Percentiles rank a stretch among this genome's conserved stretches.
Evolutionary conservation across 225 moss, liverwort and hornwort genomes (phyloP).

Genomic region (Physcomitrellopsis africana): DNA sequence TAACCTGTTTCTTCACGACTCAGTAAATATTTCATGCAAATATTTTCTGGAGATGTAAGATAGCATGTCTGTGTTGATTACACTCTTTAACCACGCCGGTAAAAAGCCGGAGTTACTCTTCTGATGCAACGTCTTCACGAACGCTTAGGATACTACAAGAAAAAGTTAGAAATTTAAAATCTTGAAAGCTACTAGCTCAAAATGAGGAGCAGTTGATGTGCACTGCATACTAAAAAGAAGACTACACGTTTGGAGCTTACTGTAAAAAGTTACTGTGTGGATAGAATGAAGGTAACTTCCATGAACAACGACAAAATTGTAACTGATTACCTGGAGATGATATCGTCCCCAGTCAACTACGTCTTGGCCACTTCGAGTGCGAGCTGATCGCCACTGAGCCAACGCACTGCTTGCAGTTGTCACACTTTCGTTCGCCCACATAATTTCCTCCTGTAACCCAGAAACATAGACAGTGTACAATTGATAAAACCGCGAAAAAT

Average conservation of each 20-base stretch:
- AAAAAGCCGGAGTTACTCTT: no score
- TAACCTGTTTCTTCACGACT: slow-evolving; percentile 49
- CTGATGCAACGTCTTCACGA: no score
- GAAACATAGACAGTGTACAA: slow-evolving; percentile 12
- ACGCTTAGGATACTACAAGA: no score
- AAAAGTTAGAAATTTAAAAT: no score
- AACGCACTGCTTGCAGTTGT: slow-evolving; percentile 55
- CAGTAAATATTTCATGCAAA: slow-evolving; percentile 6
- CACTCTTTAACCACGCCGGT: no score
- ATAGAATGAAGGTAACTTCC: slow-evolving; percentile 10
- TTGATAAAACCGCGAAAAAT: slow-evolving; percentile 17
- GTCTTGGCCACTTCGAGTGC: slow-evolving; percentile 58
- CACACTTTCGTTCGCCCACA: slow-evolving; percentile 41
- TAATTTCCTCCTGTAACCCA: slow-evolving; percentile 42
- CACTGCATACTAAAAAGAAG: not conserved
- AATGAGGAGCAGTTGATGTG: not conserved
- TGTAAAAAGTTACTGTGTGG: not conserved
- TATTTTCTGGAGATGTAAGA: not conserved
- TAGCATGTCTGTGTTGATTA: no score
- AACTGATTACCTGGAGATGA: slow-evolving; percentile 55
- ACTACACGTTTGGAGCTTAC: not conserved
- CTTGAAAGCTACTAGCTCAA: slow-evolving; percentile 2
- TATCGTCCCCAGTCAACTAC: slow-evolving; percentile 68
- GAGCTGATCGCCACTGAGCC: slow-evolving; percentile 60
- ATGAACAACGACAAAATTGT: slow-evolving; percentile 7